Percentiles rank a stretch among this genome's conserved stretches.
Conservation (phyloP, 352 stramenopile species). For the Pythium myriotylum region DNA sequence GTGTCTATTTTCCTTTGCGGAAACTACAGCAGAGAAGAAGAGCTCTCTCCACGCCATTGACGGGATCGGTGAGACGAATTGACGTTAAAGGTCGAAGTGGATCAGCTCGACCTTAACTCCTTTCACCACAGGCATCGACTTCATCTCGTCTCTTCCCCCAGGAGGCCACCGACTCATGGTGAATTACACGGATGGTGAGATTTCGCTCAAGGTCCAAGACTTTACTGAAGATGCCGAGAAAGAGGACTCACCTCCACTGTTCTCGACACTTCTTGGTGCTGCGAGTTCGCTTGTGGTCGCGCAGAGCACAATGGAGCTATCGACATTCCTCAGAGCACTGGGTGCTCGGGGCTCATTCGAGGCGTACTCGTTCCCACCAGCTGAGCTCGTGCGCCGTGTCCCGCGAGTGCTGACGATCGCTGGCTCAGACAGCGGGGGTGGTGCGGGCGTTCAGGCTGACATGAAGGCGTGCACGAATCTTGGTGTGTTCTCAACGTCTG, state of each 20-base stretch:
- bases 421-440: conserved; percentile 90
- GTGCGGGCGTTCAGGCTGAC: conserved; percentile 93
- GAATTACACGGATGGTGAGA: neutral
- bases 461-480: conserved; percentile 90
- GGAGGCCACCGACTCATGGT: conserved; percentile 31
- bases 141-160: conserved; percentile 22
- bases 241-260: conserved; percentile 1
- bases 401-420: conserved; percentile 90
- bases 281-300: neutral
- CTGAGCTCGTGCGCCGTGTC: neutral
- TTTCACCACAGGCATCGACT: conserved; percentile 17
- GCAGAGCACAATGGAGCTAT: conserved; percentile 25
- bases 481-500: conserved; percentile 79
- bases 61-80: conserved; percentile 7
- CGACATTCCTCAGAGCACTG: conserved; percentile 32
- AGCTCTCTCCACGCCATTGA: neutral
- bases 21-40: neutral
- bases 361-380: conserved; percentile 8
- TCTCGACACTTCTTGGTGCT: conserved; percentile 2
- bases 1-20: conserved; percentile 3
- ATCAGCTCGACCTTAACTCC: neutral
- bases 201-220: neutral
- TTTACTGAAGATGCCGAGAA: too few relatives aligned
- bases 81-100: neutral
- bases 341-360: conserved; percentile 10